Evolutionary conservation across 495 filamentous ascomycete species (phyloP), one percentile per base, ranked within the genome.

Genomic region (Podospora conica): DNA sequence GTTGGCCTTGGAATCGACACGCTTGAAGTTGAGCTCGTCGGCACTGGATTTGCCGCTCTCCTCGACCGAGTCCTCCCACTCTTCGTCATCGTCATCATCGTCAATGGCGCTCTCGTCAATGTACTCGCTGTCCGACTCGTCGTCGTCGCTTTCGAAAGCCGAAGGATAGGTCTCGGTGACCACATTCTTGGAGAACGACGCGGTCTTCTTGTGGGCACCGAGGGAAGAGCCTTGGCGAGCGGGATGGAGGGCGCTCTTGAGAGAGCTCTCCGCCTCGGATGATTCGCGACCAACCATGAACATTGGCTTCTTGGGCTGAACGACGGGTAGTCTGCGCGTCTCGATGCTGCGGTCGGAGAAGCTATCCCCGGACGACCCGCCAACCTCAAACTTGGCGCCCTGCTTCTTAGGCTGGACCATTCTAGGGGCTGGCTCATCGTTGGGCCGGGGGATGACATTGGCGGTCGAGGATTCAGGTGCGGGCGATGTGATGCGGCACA

Each of bases 1-100:
- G 67, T 96, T 90, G 2, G 90, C 88, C 68, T 87, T 85, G 21
- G 94, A 97, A 74, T 97, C 92, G 28, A 98, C 93, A 8, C 95
- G 87, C 73, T 91, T 86, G 82, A 98, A 98, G 68, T 91, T 80
- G 61, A 86, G 80, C 66, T 86, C 87, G 21, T 94, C 90, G 24
- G 91, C 82, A 71, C 88, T 94, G 0, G 91, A 90, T 61, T 86
- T 88, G 23, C 87, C 91, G 70, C 88, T 96, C 65, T 96, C 90
- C 31, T 92, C 92, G n/a, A 89, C 85, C 9, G 92, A 95, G 69
- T 97, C 94, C 74, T 96, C 93, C 92, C 92, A 96, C 64, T 95
- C 90, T 2, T 83, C 91, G 25, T 89, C 90, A 57, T 93, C 91
- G 55, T 96, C 94, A 54, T 93, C 90, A 60, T 96, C 92, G 63